These are phyloP conservation scores for Dioscorea zingiberensis DNA, from an alignment of 106 monocot genomes.

Conservation along the genomic window DNA sequence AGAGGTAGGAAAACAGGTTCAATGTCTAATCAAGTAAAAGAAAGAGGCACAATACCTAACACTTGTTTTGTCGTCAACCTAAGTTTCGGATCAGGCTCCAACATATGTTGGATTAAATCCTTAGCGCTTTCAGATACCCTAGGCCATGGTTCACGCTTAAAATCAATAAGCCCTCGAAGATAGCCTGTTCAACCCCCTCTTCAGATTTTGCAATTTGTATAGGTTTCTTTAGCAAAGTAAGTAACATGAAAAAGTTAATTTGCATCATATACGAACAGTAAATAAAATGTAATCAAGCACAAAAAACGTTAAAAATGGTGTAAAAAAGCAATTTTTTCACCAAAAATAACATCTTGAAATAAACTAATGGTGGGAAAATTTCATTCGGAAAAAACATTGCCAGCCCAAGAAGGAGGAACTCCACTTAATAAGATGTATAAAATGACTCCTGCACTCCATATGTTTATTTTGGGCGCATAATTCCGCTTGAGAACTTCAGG, in stretches of 20 bases:
- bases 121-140: too few relatives aligned
- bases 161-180: conserved; percentile 93
- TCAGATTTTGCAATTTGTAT: conserved; percentile 98
- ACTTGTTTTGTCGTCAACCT: too few relatives aligned
- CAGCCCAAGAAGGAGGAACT: conserved; percentile 87
- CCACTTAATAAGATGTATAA: conserved; percentile 73
- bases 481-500: too few relatives aligned
- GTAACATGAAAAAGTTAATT: too few relatives aligned
- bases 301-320: too few relatives aligned
- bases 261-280: not conserved
- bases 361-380: not conserved
- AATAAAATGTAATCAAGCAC: not conserved
- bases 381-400: conserved; percentile 10
- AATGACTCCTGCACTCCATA: conserved; percentile 88
- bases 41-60: too few relatives aligned
- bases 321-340: too few relatives aligned
- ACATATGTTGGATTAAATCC: too few relatives aligned
- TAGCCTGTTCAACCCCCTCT: conserved; percentile 99
- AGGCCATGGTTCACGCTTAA: conserved; percentile 98
- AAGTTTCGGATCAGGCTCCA: too few relatives aligned
- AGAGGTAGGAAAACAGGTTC: too few relatives aligned
- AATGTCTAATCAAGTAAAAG: too few relatives aligned
- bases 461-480: conserved; percentile 78
- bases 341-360: not conserved
- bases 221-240: too few relatives aligned